Base-by-base conservation (phyloP, 2,329 filamentous ascomycete species). In the Venturia oleaginea region DNA sequence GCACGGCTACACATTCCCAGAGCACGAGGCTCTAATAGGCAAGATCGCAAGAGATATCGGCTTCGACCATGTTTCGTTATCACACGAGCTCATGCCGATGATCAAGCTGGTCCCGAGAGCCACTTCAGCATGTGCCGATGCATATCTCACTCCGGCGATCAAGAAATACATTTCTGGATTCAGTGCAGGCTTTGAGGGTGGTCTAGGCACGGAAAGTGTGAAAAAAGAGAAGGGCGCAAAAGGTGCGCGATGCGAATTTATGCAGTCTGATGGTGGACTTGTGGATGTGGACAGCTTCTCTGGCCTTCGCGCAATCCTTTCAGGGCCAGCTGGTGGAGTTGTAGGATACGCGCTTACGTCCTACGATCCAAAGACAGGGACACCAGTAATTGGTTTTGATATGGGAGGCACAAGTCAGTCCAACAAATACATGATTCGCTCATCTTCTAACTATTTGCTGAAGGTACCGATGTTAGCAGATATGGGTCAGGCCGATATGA, bases 321-420 rank as follows among this genome's bases (percentile, higher is more conserved):
- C 91, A 0, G 92, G 92, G 0, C 92, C 92, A 1, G 92, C 92
- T n/a, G 92, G 92, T 38, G 92, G 92, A 48, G 92, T 96, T 0
- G 92, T 96, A 0, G 92, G 92, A 4, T 96, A 96, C 74, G 92
- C 92, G 22, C 85, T 93, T 24, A 97, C 93, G 0, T 94, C 89
- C 0, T 97, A 94, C 73, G 92, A 97, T 68, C 83, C 88, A 0
- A 80, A 88, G 61, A 94, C 91, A 4, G 90, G 86, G 72, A 91
- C 85, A 0, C 91, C 92, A 0, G 89, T 97, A 4, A 96, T 97
- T 70, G 92, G 92, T 0, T 97, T 97, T 71, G 92, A 97, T 69
- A 97, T 97, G 92, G 91, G 91, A 43, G 92, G 92, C 13, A 97
- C 92, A 0, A 92, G 88, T 57, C 51, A 57, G 51, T 57, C 2